These are phyloP conservation scores for Acanthamoeba lenticulata DNA, from an alignment of 208 protist genomes.

Conservation along the genomic window DNA sequence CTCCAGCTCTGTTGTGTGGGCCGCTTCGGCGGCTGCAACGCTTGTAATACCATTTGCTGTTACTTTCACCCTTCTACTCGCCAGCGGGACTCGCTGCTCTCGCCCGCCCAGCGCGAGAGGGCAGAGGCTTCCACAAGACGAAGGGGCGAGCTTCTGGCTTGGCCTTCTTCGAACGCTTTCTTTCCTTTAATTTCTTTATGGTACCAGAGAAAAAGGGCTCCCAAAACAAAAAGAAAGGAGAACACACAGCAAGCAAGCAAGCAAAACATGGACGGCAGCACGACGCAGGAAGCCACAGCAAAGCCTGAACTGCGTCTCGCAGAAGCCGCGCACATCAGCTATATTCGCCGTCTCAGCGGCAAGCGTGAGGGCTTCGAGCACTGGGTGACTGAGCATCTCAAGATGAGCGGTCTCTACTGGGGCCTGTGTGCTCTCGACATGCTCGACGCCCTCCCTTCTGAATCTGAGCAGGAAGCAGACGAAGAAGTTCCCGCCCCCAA, in stretches of 20 bases:
- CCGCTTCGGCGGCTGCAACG: too few species aligned
- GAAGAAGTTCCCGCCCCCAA: conserved; percentile 82
- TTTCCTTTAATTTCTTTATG: too few species aligned
- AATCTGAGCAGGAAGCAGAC: conserved; percentile 79
- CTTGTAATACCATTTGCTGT: too few species aligned
- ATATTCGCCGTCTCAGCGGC: conserved; percentile 27
- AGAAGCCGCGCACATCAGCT: neutral
- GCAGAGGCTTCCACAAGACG: too few species aligned
- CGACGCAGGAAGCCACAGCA: neutral
- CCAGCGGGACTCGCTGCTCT: too few species aligned
- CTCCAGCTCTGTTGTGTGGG: neutral
- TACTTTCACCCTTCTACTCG: too few species aligned
- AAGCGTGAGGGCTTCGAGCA: conserved; percentile 89
- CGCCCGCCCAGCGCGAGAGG: too few species aligned
- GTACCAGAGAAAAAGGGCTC: too few species aligned
- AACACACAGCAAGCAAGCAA: neutral
- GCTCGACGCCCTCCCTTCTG: conserved; percentile 64
- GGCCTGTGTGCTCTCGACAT: conserved; percentile 89
- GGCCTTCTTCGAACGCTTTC: too few species aligned
- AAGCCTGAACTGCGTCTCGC: neutral
- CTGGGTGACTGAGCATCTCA: conserved; percentile 96
- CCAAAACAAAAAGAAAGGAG: neutral
- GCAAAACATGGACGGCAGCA: neutral
- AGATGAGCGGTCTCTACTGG: conserved; percentile 98
- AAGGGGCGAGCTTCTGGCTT: too few species aligned